Evolutionary conservation across 768 basidiomycete genomes (phyloP), one percentile per base, ranked within the genome.

Genomic region (Mycena filopes): DNA sequence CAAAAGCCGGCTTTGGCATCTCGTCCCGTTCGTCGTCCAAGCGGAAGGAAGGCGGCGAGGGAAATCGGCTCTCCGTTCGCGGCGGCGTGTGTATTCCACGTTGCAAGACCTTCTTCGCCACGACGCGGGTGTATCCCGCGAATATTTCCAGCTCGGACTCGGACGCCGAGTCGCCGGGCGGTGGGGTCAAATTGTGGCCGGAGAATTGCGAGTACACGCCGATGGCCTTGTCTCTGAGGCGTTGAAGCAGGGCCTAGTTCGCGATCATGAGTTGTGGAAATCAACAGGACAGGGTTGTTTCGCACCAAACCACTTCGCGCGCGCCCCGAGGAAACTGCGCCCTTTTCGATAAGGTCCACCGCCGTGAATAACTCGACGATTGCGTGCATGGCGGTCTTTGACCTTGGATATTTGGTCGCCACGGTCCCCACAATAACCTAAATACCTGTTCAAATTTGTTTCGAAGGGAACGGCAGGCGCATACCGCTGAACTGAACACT

Each of bases 391-490:
- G 82, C 81, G 75, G 81, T 79, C 20, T 77, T 78, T 40, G 81
- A 79, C 28, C 75, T 77, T 3, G 83, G 83, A 11, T 78, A 77
- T 21, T 78, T 76, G 8, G 75, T 73, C 31, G 77, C 80, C 12
- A 84, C 79, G 28, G 76, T 72, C 15, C 82, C 83, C 9, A 84
- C 76, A 41, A 83, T 81, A 16, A 84, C 73, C 78, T 79, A 10
- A 13, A 29, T 21, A 33, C 20, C 23, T 2, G 26, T 20, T 31
- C 4, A 46, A 36, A 31, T 29, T 13, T 28, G 2, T 7, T 9
- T 18, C 6, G 21, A 61, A 38, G n/a, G n/a, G n/a, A 25, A 21
- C 13, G 33, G 1, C 7, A 40, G 18, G 12, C 11, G 33, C 63
- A 25, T 46, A 69, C 67, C 36, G 64, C 60, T n/a, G 68, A 60